Base-by-base conservation (phyloP, 495 filamentous ascomycete genomes). In the Talaromyces thailandensis region DNA sequence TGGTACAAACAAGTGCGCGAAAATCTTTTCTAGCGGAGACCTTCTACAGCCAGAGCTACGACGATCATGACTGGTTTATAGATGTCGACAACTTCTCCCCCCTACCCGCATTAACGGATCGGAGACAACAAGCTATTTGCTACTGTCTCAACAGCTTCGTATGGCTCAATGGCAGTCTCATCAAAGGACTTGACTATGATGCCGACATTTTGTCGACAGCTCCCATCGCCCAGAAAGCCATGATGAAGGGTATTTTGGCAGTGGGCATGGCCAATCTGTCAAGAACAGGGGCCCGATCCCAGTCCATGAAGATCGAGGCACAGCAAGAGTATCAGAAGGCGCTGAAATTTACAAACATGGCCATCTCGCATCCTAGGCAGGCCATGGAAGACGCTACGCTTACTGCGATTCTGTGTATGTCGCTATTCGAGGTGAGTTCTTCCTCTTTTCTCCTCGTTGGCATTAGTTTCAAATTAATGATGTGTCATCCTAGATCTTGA, bases 351-450 rank as follows among this genome's bases (percentile, higher is more conserved):
- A 71, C 80, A 3, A 86, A 83, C 58, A 68, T 75, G 23, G 86
- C 86, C 16, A 67, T 89, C 12, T 66, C 72, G 55, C 75, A 83
- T 60, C 76, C 79, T 4, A 70, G 69, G 9, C 80, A 86, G 45
- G 84, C 82, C 48, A 80, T 77, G 63, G 79, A 83, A 50, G 86
- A 89, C 68, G 76, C 76, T 56, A 86, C 86, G 4, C 78, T 89
- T 63, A 81, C 85, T 31, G 77, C 84, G 1, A 80, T 87, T 35
- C 71, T 89, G 24, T 77, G 87, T 35, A 74, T 89, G 40, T 79
- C 68, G 62, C 73, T 76, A 66, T 82, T 71, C 68, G 77, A 77
- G 73, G 77, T 79, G 69, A 1, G 57, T 28, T 35, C 29, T 58
- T 37, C 26, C 11, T 37, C 40, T 28, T 18, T 60, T 12, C 57